Evolutionary conservation across 495 filamentous ascomycete species (phyloP).

Genomic region (Penicillium flavigenum): DNA sequence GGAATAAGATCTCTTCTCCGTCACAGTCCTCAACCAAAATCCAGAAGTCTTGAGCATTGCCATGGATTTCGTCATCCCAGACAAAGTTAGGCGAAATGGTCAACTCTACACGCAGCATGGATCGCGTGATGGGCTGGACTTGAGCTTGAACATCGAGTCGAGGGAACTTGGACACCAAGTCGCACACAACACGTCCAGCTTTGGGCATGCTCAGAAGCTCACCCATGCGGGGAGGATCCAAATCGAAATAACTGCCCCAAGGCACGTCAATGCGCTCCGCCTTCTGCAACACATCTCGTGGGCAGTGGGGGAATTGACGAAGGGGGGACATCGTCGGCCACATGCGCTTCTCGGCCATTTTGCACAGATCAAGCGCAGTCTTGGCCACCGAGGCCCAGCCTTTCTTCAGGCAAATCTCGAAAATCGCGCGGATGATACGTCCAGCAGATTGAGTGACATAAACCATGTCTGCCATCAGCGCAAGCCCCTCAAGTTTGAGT

Average conservation of each 20-base stretch:
- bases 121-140: constrained; percentile 91
- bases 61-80: constrained; percentile 91
- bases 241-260: constrained; percentile 90
- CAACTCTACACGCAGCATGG: constrained; percentile 91
- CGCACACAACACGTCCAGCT: constrained; percentile 80
- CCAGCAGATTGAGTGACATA: constrained; percentile 98
- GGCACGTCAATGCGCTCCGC: constrained; percentile 93
- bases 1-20: constrained; percentile 92
- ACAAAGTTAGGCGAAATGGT: constrained; percentile 94
- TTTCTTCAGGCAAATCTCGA: constrained; percentile 94
- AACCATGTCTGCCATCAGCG: constrained; percentile 97
- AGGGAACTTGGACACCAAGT: constrained; percentile 87
- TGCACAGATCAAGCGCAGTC: constrained; percentile 90
- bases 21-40: constrained; percentile 96
- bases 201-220: constrained; percentile 92
- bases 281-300: constrained; percentile 83
- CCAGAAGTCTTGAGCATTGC: constrained; percentile 89
- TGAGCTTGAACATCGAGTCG: constrained; percentile 87
- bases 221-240: constrained; percentile 95
- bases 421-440: constrained; percentile 91
- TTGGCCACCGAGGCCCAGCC: constrained; percentile 94
- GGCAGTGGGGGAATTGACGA: constrained; percentile 80
- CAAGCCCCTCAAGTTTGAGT: constrained; percentile 88
- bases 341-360: constrained; percentile 99
- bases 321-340: constrained; percentile 98